Conservation (phyloP, 2,329 filamentous ascomycete genomes). For the Exserohilum rostratum region DNA sequence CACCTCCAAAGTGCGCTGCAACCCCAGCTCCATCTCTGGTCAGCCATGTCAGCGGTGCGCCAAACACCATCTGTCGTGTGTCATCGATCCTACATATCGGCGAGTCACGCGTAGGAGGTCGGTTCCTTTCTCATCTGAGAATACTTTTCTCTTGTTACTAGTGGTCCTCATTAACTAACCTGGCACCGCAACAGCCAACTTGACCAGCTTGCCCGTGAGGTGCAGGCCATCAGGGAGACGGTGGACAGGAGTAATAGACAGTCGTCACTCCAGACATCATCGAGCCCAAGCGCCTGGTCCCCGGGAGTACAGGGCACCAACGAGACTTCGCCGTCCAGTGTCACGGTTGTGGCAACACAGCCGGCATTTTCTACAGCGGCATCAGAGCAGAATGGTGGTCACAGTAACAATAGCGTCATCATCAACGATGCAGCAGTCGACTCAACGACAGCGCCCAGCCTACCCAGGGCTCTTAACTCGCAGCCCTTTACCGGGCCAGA, state of each 20-base stretch:
- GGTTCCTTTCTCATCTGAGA: background rate
- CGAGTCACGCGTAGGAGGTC: background rate
- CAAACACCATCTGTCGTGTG: background rate
- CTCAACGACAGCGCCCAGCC: background rate
- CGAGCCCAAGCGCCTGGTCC: background rate
- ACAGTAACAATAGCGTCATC: background rate
- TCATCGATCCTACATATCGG: background rate
- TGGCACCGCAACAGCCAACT: background rate
- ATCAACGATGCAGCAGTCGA: background rate
- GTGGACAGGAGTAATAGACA: background rate
- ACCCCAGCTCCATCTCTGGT: background rate
- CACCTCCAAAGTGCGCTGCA: background rate
- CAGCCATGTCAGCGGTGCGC: background rate
- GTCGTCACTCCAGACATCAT: background rate
- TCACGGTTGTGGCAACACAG: too few relatives aligned
- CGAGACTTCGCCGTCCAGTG: background rate
- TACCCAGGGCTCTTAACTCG: background rate
- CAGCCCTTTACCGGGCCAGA: background rate
- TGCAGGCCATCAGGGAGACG: background rate
- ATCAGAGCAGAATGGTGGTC: background rate
- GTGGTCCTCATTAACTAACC: background rate
- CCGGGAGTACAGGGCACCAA: background rate
- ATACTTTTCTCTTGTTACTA: background rate
- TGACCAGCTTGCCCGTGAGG: background rate
- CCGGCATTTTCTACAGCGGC: background rate